Evolutionary conservation across 768 basidiomycete genomes (phyloP).

Genomic region (Rhodotorula diobovata): DNA sequence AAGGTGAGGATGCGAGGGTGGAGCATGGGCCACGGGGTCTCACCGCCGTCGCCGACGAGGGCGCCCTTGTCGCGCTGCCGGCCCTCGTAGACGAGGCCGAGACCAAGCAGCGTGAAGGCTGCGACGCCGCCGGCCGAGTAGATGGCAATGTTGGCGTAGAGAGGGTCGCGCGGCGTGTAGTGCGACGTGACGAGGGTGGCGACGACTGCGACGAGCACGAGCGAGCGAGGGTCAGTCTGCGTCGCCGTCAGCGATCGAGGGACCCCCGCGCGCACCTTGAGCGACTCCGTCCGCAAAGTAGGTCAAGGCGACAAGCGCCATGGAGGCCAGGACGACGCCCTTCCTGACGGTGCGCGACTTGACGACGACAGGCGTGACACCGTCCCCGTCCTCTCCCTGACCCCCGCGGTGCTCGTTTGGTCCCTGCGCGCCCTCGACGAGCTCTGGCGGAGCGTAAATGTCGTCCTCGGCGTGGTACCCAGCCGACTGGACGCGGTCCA

Average conservation of each 20-base stretch:
- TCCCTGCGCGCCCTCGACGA: background rate
- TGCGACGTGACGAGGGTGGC: conserved; percentile 23
- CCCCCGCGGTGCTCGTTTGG: background rate
- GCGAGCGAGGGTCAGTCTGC: conserved; percentile 49
- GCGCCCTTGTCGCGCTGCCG: conserved; percentile 61
- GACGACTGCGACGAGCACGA: conserved; percentile 19
- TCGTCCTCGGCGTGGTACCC: conserved; percentile 25
- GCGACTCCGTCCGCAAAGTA: conserved; percentile 71
- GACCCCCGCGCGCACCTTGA: conserved; percentile 32
- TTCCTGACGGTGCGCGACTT: conserved; percentile 6
- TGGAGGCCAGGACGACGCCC: conserved; percentile 62
- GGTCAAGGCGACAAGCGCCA: conserved; percentile 65
- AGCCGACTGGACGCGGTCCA: conserved; percentile 19
- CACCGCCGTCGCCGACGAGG: conserved; percentile 65
- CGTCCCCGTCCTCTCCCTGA: conserved; percentile 13
- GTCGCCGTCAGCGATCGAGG: conserved; percentile 54
- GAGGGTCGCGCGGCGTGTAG: conserved; percentile 71
- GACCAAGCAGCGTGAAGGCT: conserved; percentile 44
- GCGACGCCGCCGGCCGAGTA: conserved; percentile 76
- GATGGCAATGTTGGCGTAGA: conserved; percentile 86
- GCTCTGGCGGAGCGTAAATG: conserved; percentile 8
- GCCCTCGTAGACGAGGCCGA: conserved; percentile 65
- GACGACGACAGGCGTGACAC: conserved; percentile 32
- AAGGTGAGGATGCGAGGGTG: conserved; percentile 51
- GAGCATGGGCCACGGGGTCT: conserved; percentile 53